Evolutionary conservation across 441 rosid species (phyloP), one percentile per base, ranked within the genome.

Genomic region (Capsella rubella): DNA sequence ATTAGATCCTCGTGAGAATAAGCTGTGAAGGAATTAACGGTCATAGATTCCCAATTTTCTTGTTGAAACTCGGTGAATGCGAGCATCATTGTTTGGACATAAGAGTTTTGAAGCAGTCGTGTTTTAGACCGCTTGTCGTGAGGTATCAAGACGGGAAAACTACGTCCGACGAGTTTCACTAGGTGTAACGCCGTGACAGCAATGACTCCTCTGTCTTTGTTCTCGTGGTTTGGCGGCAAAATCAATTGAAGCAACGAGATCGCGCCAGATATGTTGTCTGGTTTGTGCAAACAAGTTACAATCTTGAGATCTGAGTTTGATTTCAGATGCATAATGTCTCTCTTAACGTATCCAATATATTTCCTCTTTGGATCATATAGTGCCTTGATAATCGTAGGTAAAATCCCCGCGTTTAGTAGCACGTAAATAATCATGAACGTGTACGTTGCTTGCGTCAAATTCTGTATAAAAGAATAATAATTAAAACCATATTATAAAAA

Each of bases 271-370:
- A 85, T 81, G 45, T 87, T 79, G 49, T 75, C 81, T 0, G 86
- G 86, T 21, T 67, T 52, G 37, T 87, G 84, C 46, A 89, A 69
- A 76, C 91, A 87, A 5, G 81, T 60, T 49, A 85, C 64, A 8
- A 87, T 66, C 31, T 77, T 79, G 64, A 89, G 78, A 58, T 79
- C 87, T 0, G 73, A 56, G 8, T 80, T 56, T 11, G 59, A 37
- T 28, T 71, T 80, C 16, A 69, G 34, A 67, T 87, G 76, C 67
- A 78, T 55, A 6, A 89, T 54, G 62, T 75, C 76, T 67, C 83
- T 80, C 56, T 62, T 81, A 67, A 76, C 69, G 69, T 80, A 78
- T 53, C 87, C 86, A 11, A 74, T 75, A 69, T 79, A 83, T 71
- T 78, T 83, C 59, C 78, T 77, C 8, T 79, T 74, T 46, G 89